Conservation (phyloP, 1,139 yeast genomes). For the Nakaseomyces kungkrabaensis region DNA sequence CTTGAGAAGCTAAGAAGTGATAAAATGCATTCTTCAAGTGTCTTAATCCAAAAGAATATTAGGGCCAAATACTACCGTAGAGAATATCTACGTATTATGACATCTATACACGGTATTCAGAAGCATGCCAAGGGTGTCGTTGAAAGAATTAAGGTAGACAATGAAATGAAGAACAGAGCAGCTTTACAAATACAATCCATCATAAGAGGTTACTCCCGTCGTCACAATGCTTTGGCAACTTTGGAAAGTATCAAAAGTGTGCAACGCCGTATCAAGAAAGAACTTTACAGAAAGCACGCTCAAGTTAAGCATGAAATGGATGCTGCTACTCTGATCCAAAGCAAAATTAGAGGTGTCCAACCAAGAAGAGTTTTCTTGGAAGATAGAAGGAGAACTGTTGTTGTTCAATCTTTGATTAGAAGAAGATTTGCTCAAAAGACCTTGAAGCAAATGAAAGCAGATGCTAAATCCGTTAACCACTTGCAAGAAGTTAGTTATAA, state of each 20-base stretch:
- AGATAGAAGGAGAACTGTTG: conserved; percentile 43
- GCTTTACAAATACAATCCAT: conserved; percentile 68
- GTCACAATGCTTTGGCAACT: conserved; percentile 39
- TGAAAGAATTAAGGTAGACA: conserved; percentile 47
- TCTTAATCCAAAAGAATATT: conserved; percentile 76
- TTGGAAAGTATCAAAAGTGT: conserved; percentile 46
- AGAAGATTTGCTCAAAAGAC: conserved; percentile 63
- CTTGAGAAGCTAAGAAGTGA: conserved; percentile 79
- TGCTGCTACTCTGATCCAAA: conserved; percentile 68
- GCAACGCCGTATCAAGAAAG: conserved; percentile 68
- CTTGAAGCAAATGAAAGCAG: conserved; percentile 55
- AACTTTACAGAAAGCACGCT: conserved; percentile 45
- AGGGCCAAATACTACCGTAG: conserved; percentile 58
- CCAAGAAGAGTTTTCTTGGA: conserved; percentile 22
- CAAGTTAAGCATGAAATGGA: conserved; percentile 41
- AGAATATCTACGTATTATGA: conserved; percentile 45
- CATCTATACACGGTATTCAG: conserved; percentile 52
- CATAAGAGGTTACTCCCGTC: conserved; percentile 55
- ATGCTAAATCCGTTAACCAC: conserved; percentile 85
- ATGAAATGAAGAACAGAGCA: conserved; percentile 51
- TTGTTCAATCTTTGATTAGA: conserved; percentile 71
- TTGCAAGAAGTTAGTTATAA: conserved; percentile 86
- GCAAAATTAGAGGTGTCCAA: conserved; percentile 24
- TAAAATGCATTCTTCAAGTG: conserved; percentile 68
- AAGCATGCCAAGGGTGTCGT: conserved; percentile 52